phyloP scores from a whole-genome alignment of 108 stramenopile genomes.

The Nitzschia sp. region DNA sequence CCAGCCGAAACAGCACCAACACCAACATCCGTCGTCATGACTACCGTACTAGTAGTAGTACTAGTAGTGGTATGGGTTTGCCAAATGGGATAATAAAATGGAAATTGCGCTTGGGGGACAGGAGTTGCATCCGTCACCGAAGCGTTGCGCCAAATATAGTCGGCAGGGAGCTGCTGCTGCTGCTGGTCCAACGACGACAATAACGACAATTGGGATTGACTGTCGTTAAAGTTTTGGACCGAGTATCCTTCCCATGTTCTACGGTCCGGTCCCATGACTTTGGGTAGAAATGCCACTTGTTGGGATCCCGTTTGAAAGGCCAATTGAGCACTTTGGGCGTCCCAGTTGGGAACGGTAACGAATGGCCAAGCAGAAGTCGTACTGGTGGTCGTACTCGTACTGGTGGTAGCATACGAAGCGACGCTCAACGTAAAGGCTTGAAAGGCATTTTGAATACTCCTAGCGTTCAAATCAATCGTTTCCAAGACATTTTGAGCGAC shows the following conservation, averaged over 20 bases:
- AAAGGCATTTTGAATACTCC: neutral
- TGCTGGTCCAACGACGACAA: neutral
- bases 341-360: conserved; percentile 4
- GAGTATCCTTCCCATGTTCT: conserved; percentile 7
- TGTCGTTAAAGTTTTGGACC: neutral
- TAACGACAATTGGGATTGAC: neutral
- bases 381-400: neutral
- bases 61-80: neutral
- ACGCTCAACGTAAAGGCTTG: neutral
- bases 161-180: neutral
- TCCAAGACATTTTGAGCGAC: neutral
- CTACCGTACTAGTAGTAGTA: neutral
- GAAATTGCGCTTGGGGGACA: neutral
- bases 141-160: neutral
- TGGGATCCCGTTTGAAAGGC: neutral
- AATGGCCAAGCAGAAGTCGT: conserved; percentile 12
- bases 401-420: neutral
- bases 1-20: too few species aligned
- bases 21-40: too few species aligned
- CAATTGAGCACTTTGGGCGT: neutral
- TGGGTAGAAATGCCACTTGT: neutral
- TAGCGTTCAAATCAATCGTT: neutral
- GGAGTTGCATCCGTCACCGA: neutral
- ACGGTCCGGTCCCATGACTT: neutral
- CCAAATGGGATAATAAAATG: conserved; percentile 3